Base-by-base conservation (phyloP, 2,329 filamentous ascomycete species). In the Westerdykella ornata region DNA sequence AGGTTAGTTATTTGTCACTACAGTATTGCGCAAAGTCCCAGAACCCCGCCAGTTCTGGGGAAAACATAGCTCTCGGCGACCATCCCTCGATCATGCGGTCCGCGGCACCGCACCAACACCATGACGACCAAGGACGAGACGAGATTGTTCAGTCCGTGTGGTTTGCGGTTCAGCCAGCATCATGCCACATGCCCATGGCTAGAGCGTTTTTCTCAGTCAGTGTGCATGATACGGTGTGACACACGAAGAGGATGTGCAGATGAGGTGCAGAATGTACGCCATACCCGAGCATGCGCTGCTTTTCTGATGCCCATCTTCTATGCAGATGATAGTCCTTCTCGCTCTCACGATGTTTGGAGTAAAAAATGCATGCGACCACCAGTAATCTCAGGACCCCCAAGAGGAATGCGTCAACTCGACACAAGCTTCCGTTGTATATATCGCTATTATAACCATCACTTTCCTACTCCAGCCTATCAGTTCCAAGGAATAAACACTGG, bases 1-100 rank as follows among this genome's bases (percentile, higher is more conserved):
- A 3, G 13, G n/a, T n/a, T n/a, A 7, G 30, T 5, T 44, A 56
- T 60, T 57, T 57, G 57, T 53, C 54, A 57, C 22, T 26, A 26
- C 7, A 4, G 22, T 26, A 7, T 26, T n/a, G n/a, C 22, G 7
- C 7, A 26, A 11, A 11, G 8, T 4, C 22, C 22, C 22, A 26
- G 4, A 26, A 26, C 22, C 4, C 22, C 22, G 22, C 22, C 35
- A 33, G 30, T 15, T 14, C 30, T 33, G 11, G n/a, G 26, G n/a
- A 14, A n/a, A 33, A 33, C 30, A 3, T 33, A 6, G 13, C n/a
- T 33, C 16, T 45, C 32, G 30, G 42, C 28, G 35, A 43, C 42
- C 46, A 43, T 20, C 41, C 41, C 29, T 22, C 39, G 13, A 33
- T 15, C 30, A n/a, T n/a, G n/a, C n/a, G 30, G 30, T 7, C n/a